Base-by-base conservation (phyloP, 345 rosid species). In the Cardamine chenopodiifolia region DNA sequence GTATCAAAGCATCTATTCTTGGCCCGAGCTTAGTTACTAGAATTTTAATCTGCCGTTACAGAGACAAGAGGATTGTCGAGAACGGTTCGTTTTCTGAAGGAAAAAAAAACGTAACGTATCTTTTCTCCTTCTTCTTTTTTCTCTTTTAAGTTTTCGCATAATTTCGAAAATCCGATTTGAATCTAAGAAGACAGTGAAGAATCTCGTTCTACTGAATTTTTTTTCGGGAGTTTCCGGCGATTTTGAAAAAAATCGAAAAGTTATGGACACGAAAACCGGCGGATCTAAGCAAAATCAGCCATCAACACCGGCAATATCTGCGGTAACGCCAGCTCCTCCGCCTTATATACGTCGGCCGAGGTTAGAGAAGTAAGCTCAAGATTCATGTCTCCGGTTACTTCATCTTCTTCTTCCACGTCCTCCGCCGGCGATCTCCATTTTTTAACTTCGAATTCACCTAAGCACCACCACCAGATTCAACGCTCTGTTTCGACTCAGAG, bases 321-420 rank as follows among this genome's bases (percentile, higher is more conserved):
- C 18, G 5, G 55, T 47, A 2, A 53, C 58, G 10, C 69, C 76
- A 14, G 59, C 78, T 50, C 84, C 82, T 1, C 86, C 81, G 7
- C 83, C 85, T 25, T 71, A 83, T 22, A 84, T 77, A 5, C 79
- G 96, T 40, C 79, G 96, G 57, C 96, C 88, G 1, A 80, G 93
- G 96, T 90, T 2, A 85, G 97, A 73, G 91, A 87, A 71, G 91
- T 88, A 10, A 85, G 90, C 17, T 90, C 93, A 15, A 79, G 93
- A 65, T 90, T 85, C 78, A 88, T 90, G 97, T 82, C 97, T 67
- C 89, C 93, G 1, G 70, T 73, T 14, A 56, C 88, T 12, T 76
- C 80, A 1, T 66, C 82, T 19, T 81, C 82, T 10, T 66, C 79
- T 39, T 76, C 53, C 3, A 37, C 74, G 23, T 75, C 74, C 34